Evolutionary conservation across 2,329 filamentous ascomycete genomes (phyloP).

Genomic region (Aureobasidium vineae): DNA sequence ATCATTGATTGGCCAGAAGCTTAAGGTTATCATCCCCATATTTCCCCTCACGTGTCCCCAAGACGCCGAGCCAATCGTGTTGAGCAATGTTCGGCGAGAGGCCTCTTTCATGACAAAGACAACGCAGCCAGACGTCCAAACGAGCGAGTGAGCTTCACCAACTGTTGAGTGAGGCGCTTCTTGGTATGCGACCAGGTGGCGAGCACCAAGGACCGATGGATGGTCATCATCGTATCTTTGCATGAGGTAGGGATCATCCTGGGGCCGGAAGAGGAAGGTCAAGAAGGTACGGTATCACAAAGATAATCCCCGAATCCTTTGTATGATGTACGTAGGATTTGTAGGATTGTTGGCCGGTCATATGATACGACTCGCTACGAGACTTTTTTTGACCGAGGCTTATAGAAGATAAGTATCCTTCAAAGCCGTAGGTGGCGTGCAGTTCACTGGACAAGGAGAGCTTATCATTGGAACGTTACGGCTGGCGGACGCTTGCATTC

Average conservation of each 20-base stretch:
- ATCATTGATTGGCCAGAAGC: neutral
- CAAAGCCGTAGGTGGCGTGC: conserved; percentile 7
- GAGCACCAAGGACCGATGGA: neutral
- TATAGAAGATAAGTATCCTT: conserved; percentile 6
- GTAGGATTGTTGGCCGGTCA: conserved; percentile 6
- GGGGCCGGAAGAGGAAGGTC: neutral
- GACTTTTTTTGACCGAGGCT: conserved; percentile 7
- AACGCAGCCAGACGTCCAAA: neutral
- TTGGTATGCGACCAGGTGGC: neutral
- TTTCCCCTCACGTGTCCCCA: neutral
- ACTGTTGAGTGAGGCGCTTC: neutral
- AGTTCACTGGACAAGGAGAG: neutral
- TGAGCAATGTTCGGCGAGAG: neutral
- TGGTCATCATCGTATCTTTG: neutral
- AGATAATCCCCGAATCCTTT: conserved; percentile 13
- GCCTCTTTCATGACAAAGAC: neutral
- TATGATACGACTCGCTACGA: neutral
- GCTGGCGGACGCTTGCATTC: conserved; percentile 12
- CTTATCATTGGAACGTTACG: conserved; percentile 17
- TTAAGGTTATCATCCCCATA: neutral
- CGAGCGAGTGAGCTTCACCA: neutral
- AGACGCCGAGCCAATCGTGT: neutral
- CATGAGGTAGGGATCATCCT: neutral
- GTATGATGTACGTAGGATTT: conserved; percentile 2
- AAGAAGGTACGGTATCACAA: neutral